phyloP scores from a whole-genome alignment of 352 stramenopile genomes.

The Peronospora tabacina region DNA sequence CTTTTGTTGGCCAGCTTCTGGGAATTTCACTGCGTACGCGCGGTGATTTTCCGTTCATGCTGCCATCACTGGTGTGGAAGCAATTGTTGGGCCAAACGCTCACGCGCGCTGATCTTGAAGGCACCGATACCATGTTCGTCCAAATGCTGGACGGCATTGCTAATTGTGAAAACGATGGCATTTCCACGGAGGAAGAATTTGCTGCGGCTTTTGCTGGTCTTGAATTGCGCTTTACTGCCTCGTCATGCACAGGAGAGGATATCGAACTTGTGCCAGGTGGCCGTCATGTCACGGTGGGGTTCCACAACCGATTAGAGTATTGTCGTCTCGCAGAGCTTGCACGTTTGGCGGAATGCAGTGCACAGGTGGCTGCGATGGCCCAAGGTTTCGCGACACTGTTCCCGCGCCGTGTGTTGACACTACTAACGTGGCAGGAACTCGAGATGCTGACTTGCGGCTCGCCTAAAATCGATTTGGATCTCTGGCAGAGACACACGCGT shows the following conservation, averaged over 20 bases:
- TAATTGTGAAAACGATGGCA: constrained; percentile 74
- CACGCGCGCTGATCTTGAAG: constrained; percentile 76
- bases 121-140: constrained; percentile 84
- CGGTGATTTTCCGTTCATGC: constrained; percentile 88
- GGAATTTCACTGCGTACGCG: constrained; percentile 90
- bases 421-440: constrained; percentile 88
- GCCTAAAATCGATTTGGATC: constrained; percentile 85
- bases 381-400: constrained; percentile 81
- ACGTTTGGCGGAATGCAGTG: constrained; percentile 66
- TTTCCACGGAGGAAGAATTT: constrained; percentile 75
- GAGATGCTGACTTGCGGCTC: constrained; percentile 88
- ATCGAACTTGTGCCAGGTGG: constrained; percentile 80
- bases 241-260: constrained; percentile 76
- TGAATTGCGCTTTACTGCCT: constrained; percentile 73
- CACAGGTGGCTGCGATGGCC: constrained; percentile 68
- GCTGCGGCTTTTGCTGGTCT: constrained; percentile 66
- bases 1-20: constrained; percentile 91
- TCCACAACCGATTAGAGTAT: constrained; percentile 82
- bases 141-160: constrained; percentile 86
- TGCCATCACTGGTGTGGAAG: constrained; percentile 92
- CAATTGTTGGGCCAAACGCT: constrained; percentile 79
- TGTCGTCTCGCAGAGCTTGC: constrained; percentile 71
- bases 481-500: constrained; percentile 80
- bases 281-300: constrained; percentile 57
- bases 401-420: constrained; percentile 74